Base-by-base conservation (phyloP, 805 yeast genomes). In the Saccharomyces kudriavzevii region DNA sequence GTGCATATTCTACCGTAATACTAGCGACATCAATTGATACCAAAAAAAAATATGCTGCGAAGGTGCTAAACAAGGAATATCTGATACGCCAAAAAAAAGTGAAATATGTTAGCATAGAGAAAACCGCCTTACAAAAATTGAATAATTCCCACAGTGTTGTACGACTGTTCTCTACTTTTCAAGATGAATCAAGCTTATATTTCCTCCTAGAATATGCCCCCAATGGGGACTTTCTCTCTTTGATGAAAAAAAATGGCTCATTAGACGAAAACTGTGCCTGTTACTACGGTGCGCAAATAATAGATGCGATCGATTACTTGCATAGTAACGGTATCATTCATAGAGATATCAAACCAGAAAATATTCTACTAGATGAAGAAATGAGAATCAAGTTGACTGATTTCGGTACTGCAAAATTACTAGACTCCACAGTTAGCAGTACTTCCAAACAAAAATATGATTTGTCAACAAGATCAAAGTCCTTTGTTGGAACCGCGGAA, bases 1-100 rank as follows among this genome's bases (percentile, higher is more conserved):
- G 99, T 1, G 89, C 97, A 5, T 94, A 92, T 67, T 90, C 97
- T 9, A 91, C 96, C 1, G 99, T 92, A 3, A 80, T 82, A 60
- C 79, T 89, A 43, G 99, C 97, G 0, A 79, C 88, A 1, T 96
- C 94, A 56, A 89, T 82, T 61, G 72, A 70, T 27, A 85, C 87
- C 48, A 77, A 79, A 54, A 82, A 85, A 55, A 85, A 91, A 17
- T 87, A 83, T 66, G 96, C 96, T 1, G 84, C 87, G 10, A 87
- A 87, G 65, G 80, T 87, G 3, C 70, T 87, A 53, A 89, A 84
- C 66, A 87, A 87, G 65, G 77, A 85, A 53, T 92, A 87, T 64
- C 81, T 87, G 49, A 86, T 87, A 52, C 83, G 81, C 58, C 95
- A 87, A 64, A 87, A 87, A 67, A 87, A 87, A 63, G 94, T 87